A percentile compares a stretch with the other conserved stretches of the same genome.
phyloP scores from a whole-genome alignment of 495 filamentous ascomycete genomes.

The Penicillium dipodomyicola region DNA sequence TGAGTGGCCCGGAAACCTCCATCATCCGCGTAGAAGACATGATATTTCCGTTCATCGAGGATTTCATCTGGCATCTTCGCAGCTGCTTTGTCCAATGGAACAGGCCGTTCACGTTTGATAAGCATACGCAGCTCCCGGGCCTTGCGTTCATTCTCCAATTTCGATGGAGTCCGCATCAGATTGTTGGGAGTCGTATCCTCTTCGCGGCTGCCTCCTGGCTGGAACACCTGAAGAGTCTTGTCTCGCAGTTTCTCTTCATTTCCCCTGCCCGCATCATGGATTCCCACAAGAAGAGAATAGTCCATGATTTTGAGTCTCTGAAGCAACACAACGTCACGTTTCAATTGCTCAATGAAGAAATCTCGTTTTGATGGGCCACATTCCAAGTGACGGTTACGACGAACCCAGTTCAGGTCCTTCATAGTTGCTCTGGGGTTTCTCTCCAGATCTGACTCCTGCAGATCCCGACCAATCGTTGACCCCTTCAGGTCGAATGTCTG shows the following conservation, averaged over 20 bases:
- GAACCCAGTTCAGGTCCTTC: constrained; percentile 97
- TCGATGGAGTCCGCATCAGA: constrained; percentile 89
- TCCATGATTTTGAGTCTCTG: constrained; percentile 96
- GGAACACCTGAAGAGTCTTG: constrained; percentile 93
- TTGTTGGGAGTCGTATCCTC: constrained; percentile 56
- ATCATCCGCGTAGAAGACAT: constrained; percentile 88
- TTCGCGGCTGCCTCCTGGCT: constrained; percentile 72
- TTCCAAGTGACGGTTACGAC: constrained; percentile 78
- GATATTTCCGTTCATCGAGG: constrained; percentile 64
- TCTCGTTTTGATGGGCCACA: constrained; percentile 83
- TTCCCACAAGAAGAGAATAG: constrained; percentile 92
- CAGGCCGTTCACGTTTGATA: constrained; percentile 86
- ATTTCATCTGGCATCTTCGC: constrained; percentile 89
- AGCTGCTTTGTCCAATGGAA: constrained; percentile 78
- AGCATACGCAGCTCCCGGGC: constrained; percentile 88
- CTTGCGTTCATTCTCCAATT: constrained; percentile 87
- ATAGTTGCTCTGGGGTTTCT: constrained; percentile 88
- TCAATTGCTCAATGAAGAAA: constrained; percentile 82
- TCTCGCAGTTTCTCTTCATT: constrained; percentile 95
- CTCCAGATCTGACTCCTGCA: constrained; percentile 81
- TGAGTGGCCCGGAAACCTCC: constrained; percentile 92
- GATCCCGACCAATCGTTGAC: constrained; percentile 91
- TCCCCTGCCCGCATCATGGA: constrained; percentile 82
- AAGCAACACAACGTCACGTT: constrained; percentile 79
- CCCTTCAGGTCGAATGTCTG: constrained; percentile 96